These are phyloP conservation scores for Candolleomyces eurysporus DNA, from an alignment of 768 basidiomycete species.

Conservation along the genomic window DNA sequence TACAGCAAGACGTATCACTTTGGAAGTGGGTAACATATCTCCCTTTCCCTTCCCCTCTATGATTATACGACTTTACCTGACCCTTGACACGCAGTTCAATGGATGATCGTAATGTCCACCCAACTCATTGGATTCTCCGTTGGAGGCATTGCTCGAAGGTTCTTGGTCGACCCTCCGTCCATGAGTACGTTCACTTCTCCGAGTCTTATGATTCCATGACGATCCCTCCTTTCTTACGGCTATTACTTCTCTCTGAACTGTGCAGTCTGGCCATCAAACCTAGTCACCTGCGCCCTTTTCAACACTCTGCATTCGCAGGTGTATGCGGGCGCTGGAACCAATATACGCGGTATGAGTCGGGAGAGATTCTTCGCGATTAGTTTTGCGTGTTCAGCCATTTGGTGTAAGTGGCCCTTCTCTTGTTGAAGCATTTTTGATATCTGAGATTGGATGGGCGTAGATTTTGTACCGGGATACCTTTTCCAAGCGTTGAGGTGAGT, in stretches of 20 bases:
- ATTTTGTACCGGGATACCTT: constrained; percentile 70
- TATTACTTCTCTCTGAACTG: constrained; percentile 6
- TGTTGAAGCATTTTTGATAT: no score
- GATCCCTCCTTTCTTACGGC: no score
- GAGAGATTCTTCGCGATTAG: constrained; percentile 74
- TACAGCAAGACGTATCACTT: constrained; percentile 65
- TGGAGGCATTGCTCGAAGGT: constrained; percentile 67
- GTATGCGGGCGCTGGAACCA: constrained; percentile 62
- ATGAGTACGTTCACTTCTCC: constrained; percentile 51
- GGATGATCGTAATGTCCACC: constrained; percentile 75
- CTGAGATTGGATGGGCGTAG: no score
- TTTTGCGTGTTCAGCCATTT: constrained; percentile 53
- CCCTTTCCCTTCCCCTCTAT: no score
- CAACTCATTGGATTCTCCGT: constrained; percentile 83
- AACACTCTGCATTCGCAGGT: constrained; percentile 77
- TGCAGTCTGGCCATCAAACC: constrained; percentile 74
- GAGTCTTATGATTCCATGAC: neutral
- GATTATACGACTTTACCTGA: no score
- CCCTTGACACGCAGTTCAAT: no score
- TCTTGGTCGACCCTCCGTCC: constrained; percentile 70
- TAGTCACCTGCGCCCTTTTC: constrained; percentile 74
- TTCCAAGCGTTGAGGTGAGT: constrained; percentile 55
- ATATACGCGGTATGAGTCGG: constrained; percentile 63
- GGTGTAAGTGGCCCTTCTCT: constrained; percentile 32
- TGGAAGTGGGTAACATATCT: no score